A percentile compares a stretch with the other conserved stretches of the same genome.
phyloP scores from a whole-genome alignment of 192 early-diverging fungal genomes.

The Coemansia sp. region DNA sequence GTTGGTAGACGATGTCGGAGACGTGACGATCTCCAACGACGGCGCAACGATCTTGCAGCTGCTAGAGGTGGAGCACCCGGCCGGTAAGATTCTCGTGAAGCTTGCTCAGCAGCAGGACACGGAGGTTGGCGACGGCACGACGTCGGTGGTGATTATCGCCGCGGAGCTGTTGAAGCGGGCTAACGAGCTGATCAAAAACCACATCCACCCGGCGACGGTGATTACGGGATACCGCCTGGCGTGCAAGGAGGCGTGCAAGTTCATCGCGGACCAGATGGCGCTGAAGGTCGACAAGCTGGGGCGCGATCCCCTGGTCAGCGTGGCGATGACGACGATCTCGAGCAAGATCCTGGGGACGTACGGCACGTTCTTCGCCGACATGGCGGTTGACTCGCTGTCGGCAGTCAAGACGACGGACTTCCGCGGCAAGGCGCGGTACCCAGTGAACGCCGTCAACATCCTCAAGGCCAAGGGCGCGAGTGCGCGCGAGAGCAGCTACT shows the following conservation, averaged over 20 bases:
- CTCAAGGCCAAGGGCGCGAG: slow-evolving; percentile 96
- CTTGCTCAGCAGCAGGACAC: slow-evolving; percentile 99
- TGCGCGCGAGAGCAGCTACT: slow-evolving; percentile 80
- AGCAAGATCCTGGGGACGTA: slow-evolving; percentile 98
- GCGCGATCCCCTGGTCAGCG: slow-evolving; percentile 89
- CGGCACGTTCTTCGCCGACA: slow-evolving; percentile 93
- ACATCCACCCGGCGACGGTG: slow-evolving; percentile 98
- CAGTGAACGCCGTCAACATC: slow-evolving; percentile 97
- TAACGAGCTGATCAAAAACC: slow-evolving; percentile 98
- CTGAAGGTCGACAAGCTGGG: slow-evolving; percentile 94
- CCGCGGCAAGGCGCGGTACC: slow-evolving; percentile 88
- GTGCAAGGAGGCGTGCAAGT: slow-evolving; percentile 97
- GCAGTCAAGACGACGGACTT: slow-evolving; percentile 87
- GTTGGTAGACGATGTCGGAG: slow-evolving; percentile 99
- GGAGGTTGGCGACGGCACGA: slow-evolving; percentile 99
- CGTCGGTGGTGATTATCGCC: slow-evolving; percentile 98
- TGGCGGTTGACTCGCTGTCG: slow-evolving; percentile 91
- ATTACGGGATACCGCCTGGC: slow-evolving; percentile 98
- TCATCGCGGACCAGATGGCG: slow-evolving; percentile 95
- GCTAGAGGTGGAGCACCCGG: slow-evolving; percentile 98
- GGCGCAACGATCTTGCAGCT: slow-evolving; percentile 97
- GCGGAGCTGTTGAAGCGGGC: slow-evolving; percentile 94
- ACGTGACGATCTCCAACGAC: slow-evolving; percentile 99
- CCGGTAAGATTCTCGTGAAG: slow-evolving; percentile 94
- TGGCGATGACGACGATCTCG: slow-evolving; percentile 97